These are phyloP conservation scores for Brassica napus DNA, from an alignment of 345 rosid species.

Conservation along the genomic window Da-Ae NC_063436.1:27221001-27221500, in stretches of 20 bases:
- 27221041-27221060: no score
- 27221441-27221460: no score
- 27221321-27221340: slow-evolving; percentile 50
- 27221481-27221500: no score
- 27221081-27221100: not conserved
- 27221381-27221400: slow-evolving; percentile 31
- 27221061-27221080: no score
- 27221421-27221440: no score
- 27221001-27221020: slow-evolving; percentile 22
- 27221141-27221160: slow-evolving; percentile 63
- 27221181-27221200: slow-evolving; percentile 3
- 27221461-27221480: no score
- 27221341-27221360: slow-evolving; percentile 79
- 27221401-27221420: no score
- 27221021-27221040: slow-evolving; percentile 14
- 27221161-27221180: slow-evolving; percentile 59
- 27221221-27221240: slow-evolving; percentile 54
- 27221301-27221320: slow-evolving; percentile 22
- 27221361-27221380: slow-evolving; percentile 93
- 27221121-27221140: slow-evolving; percentile 57
- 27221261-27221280: slow-evolving; percentile 84
- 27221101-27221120: slow-evolving; percentile 48
- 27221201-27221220: slow-evolving; percentile 11
- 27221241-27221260: slow-evolving; percentile 72
- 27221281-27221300: slow-evolving; percentile 68